phyloP scores from a whole-genome alignment of 805 yeast species.

The Tetrapisispora nanseiensis region DNA sequence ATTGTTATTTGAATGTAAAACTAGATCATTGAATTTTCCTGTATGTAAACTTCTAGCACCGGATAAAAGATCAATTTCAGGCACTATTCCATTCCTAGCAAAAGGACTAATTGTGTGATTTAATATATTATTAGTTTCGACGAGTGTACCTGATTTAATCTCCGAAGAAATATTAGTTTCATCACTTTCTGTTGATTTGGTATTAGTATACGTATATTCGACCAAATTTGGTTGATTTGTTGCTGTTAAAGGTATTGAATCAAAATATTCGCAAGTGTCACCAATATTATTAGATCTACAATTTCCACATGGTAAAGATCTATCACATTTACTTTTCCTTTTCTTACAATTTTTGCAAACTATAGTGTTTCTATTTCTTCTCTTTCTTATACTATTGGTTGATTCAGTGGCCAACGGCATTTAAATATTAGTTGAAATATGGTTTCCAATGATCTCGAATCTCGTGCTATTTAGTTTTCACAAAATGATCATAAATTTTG shows the following conservation, averaged over 20 bases:
- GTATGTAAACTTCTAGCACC: neutral
- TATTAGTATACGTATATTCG: too few species aligned
- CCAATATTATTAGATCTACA: constrained; percentile 17
- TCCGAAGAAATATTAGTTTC: neutral
- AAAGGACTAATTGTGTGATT: neutral
- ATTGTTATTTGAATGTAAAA: neutral
- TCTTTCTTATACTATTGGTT: constrained; percentile 2
- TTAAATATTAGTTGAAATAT: too few species aligned
- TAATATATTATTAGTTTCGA: too few species aligned
- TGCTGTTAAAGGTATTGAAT: neutral
- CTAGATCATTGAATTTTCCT: neutral
- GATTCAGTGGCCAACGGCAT: neutral
- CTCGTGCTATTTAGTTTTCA: too few species aligned
- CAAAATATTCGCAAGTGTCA: constrained; percentile 15
- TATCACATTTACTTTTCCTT: constrained; percentile 26
- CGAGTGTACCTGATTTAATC: neutral
- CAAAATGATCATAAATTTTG: too few species aligned
- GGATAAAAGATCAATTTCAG: neutral
- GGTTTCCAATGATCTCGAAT: too few species aligned
- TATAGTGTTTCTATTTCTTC: constrained; percentile 20
- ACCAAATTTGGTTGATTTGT: neutral
- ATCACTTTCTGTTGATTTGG: neutral
- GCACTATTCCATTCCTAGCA: too few species aligned
- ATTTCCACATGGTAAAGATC: constrained; percentile 20
- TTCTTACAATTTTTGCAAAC: constrained; percentile 28